phyloP scores from a whole-genome alignment of 139 green algal genomes.

The Zygnema cylindricum region DNA sequence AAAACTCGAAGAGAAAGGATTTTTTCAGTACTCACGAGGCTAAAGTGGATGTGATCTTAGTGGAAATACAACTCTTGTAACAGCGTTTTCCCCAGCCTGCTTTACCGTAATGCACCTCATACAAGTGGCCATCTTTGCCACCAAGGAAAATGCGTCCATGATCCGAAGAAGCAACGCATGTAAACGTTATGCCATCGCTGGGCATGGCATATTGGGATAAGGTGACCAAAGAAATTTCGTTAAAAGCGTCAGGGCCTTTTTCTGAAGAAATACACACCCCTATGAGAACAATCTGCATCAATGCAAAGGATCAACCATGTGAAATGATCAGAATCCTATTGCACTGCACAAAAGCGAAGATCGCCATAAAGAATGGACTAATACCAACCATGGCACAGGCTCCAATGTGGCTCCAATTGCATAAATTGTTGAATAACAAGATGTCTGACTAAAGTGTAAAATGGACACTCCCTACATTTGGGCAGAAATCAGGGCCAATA shows the following conservation, averaged over 20 bases:
- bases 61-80: slow-evolving; percentile 69
- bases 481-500: too few relatives aligned
- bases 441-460: too few relatives aligned
- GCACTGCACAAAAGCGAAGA: too few relatives aligned
- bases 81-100: slow-evolving; percentile 80
- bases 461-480: too few relatives aligned
- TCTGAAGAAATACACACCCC: too few relatives aligned
- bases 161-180: slow-evolving; percentile 68
- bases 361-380: too few relatives aligned
- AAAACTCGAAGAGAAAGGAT: too few relatives aligned
- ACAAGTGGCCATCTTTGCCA: slow-evolving; percentile 88
- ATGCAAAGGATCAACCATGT: slow-evolving; percentile 76
- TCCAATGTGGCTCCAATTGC: too few relatives aligned
- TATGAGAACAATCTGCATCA: slow-evolving; percentile 78
- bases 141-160: slow-evolving; percentile 89
- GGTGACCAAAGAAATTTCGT: slow-evolving; percentile 76
- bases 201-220: slow-evolving; percentile 83
- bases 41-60: slow-evolving; percentile 37
- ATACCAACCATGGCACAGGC: too few relatives aligned
- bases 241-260: neutral
- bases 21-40: neutral
- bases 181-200: slow-evolving; percentile 84
- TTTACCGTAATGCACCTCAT: slow-evolving; percentile 86
- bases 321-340: neutral
- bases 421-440: too few relatives aligned